A percentile compares a stretch with the other conserved stretches of the same genome.
Conservation (phyloP, 108 stramenopile genomes). For the Cyclostephanos tholiformis region DNA sequence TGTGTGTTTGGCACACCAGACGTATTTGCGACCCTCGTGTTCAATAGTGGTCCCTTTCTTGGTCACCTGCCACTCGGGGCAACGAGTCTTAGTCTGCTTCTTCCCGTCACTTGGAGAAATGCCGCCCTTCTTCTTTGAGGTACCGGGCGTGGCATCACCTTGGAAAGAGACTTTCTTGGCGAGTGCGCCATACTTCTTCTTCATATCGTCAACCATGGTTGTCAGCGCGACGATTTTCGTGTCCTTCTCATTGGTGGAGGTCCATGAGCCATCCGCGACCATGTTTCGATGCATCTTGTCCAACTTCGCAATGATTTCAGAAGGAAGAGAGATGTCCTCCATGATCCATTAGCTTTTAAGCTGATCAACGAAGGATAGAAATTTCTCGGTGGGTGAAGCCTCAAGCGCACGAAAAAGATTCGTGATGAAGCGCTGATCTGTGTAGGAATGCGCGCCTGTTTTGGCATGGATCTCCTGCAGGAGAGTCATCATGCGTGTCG, state of each 20-base stretch:
- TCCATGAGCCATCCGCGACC: neutral
- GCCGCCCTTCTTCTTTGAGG: neutral
- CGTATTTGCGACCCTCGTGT: neutral
- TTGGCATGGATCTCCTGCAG: neutral
- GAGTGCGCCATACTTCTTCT: neutral
- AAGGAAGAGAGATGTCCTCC: neutral
- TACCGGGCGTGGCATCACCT: neutral
- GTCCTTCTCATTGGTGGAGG: neutral
- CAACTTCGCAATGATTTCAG: neutral
- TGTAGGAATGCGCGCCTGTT: neutral
- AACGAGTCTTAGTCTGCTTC: conserved; percentile 5
- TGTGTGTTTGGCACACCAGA: neutral
- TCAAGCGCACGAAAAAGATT: neutral
- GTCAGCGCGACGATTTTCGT: neutral
- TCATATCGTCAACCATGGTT: neutral
- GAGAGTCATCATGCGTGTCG: neutral
- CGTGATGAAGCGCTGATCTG: neutral
- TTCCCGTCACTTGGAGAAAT: neutral
- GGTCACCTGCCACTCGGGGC: conserved; percentile 2
- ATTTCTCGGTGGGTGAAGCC: neutral
- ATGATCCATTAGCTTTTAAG: neutral
- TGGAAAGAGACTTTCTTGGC: neutral
- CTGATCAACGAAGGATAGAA: neutral
- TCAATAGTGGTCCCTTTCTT: neutral
- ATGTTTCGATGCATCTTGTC: neutral